These are phyloP conservation scores for Talaromyces sp. DNA, from an alignment of 2,329 filamentous ascomycete genomes.

Conservation along the genomic window DNA sequence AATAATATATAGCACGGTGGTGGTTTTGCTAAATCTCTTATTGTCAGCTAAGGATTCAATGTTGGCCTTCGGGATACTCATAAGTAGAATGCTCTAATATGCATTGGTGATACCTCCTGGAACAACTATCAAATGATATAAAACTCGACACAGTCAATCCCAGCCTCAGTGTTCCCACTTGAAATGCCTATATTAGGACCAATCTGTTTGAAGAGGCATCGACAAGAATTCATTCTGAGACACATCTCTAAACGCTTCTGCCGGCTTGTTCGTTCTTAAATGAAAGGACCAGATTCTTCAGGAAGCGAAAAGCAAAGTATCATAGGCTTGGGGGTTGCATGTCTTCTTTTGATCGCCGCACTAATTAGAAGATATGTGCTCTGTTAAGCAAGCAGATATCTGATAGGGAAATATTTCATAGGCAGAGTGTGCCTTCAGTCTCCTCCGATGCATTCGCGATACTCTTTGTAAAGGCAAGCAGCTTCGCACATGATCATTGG, in stretches of 20 bases:
- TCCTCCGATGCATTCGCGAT: neutral
- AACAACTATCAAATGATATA: neutral
- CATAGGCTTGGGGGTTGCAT: neutral
- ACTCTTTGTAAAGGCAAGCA: neutral
- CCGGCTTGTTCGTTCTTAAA: neutral
- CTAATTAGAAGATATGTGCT: too few species aligned
- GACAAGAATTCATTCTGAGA: neutral
- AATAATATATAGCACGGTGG: too few species aligned
- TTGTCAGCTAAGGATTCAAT: neutral
- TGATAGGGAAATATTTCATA: too few species aligned
- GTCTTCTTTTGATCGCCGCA: too few species aligned
- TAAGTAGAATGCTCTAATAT: neutral
- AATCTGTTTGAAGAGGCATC: neutral
- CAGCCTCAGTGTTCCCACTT: too few species aligned
- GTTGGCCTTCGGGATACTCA: neutral
- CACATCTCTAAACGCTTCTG: neutral
- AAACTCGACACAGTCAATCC: neutral
- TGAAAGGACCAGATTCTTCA: neutral
- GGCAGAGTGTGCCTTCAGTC: too few species aligned
- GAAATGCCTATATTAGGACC: neutral
- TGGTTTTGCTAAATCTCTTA: too few species aligned
- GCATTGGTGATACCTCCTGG: neutral
- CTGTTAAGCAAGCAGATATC: too few species aligned
- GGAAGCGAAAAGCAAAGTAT: neutral
- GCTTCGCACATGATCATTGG: too few species aligned